These are phyloP conservation scores for Sambucus nigra DNA, from an alignment of 129 eudicot species.

Conservation along the genomic window DNA sequence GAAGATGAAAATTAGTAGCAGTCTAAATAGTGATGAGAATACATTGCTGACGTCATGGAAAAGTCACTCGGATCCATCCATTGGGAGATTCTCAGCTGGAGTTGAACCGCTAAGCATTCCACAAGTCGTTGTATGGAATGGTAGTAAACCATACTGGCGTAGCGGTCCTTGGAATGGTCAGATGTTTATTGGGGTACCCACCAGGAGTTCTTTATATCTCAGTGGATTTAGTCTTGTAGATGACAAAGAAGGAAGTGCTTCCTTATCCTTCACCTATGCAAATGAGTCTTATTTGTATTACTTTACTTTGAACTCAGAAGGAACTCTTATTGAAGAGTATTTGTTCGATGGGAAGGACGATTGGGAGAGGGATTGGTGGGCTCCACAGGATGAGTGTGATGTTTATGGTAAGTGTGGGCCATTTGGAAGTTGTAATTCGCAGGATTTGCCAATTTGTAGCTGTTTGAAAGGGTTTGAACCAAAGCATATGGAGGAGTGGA, in stretches of 20 bases:
- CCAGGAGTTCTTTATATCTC: slow-evolving; percentile 6
- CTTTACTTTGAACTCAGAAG: slow-evolving; percentile 1
- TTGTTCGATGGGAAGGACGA: slow-evolving; percentile 11
- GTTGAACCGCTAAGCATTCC: slow-evolving; percentile 13
- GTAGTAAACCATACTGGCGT: slow-evolving; percentile 15
- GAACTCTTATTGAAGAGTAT: slow-evolving; percentile 4
- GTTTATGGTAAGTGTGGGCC: slow-evolving; percentile 35
- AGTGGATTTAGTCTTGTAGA: slow-evolving; percentile 11
- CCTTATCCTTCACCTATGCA: neutral
- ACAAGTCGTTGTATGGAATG: slow-evolving; percentile 20
- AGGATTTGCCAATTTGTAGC: slow-evolving; percentile 24
- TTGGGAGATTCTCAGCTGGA: slow-evolving; percentile 15
- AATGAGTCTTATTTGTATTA: neutral
- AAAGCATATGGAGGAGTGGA: slow-evolving; percentile 23
- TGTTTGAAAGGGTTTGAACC: slow-evolving; percentile 48
- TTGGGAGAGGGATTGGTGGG: slow-evolving; percentile 16
- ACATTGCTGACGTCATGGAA: slow-evolving; percentile 19
- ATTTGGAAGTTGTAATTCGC: slow-evolving; percentile 28
- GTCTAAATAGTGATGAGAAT: slow-evolving; percentile 1
- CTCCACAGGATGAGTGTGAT: slow-evolving; percentile 10
- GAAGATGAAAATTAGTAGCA: slow-evolving; percentile 4
- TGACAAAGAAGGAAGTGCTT: slow-evolving; percentile 1
- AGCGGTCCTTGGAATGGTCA: slow-evolving; percentile 54
- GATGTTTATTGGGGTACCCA: slow-evolving; percentile 29
- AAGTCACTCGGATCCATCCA: slow-evolving; percentile 18